phyloP scores from a whole-genome alignment of 1,284 basidiomycete genomes.

The Cutaneotrichosporon spelunceum region DNA sequence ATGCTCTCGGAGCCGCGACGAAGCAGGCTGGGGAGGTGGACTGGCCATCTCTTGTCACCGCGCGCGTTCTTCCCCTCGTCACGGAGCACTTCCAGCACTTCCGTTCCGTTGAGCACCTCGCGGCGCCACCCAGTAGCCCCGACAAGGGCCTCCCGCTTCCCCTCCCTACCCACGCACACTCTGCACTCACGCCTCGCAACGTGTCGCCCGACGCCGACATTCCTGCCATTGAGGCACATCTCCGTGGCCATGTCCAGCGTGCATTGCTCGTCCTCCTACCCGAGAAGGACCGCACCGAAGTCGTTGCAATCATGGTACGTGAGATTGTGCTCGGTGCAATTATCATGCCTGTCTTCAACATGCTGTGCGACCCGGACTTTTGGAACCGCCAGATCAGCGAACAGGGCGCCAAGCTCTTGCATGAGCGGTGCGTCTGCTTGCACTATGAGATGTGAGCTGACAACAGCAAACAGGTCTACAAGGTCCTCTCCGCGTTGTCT shows the following conservation, averaged over 20 bases:
- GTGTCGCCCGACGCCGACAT: conserved; percentile 75
- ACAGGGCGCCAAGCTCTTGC: conserved; percentile 43
- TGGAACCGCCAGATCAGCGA: conserved; percentile 92
- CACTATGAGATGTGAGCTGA: not conserved
- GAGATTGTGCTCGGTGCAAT: conserved; percentile 81
- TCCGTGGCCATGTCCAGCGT: conserved; percentile 66
- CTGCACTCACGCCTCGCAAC: conserved; percentile 62
- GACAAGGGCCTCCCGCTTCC: conserved; percentile 44
- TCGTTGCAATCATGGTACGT: conserved; percentile 67
- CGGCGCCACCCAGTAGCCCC: conserved; percentile 44
- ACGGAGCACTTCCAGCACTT: conserved; percentile 86
- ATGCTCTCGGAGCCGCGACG: conserved; percentile 61
- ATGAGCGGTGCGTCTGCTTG: conserved; percentile 35
- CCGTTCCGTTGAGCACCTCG: conserved; percentile 74
- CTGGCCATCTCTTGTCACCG: conserved; percentile 71
- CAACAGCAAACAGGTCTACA: conserved; percentile 53
- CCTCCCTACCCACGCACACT: conserved; percentile 56
- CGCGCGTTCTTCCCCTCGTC: conserved; percentile 76
- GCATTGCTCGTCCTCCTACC: conserved; percentile 72
- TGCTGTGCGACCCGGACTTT: conserved; percentile 90
- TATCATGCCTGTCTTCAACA: conserved; percentile 81
- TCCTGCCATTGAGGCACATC: conserved; percentile 84
- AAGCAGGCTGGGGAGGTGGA: conserved; percentile 64
- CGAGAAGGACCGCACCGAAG: conserved; percentile 68
- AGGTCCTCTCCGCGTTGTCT: conserved; percentile 55